Base-by-base conservation (phyloP, 148 eudicot species). In the Nepenthes mirabilis region DNA sequence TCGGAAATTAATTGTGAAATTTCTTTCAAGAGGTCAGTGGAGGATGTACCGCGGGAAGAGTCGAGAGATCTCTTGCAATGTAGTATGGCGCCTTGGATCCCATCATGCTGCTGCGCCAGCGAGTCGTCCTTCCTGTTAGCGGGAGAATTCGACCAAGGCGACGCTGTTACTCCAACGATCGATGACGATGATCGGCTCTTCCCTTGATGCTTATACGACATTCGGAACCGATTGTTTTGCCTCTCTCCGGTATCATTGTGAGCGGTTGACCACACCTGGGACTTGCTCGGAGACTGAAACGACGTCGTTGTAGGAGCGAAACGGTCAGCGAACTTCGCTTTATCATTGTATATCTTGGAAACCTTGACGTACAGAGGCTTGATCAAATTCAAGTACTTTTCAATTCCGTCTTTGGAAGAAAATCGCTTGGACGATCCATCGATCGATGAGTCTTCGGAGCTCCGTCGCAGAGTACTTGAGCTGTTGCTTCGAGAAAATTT, bases 1-100 rank as follows among this genome's bases (percentile, higher is more conserved):
- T 9, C 8, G 23, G 23, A 23, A 23, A 23, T 23, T 23, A 60
- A 32, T 9, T 12, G 33, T 1, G 9, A 6, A 35, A 11, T 61
- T 9, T 10, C 56, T 35, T 35, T 7, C 36, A 5, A 11, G 43
- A 50, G 6, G 6, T 14, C 5, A 60, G 33, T 36, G 12, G 37
- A 43, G 33, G 64, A 48, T 62, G 3, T 66, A 66, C 69, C 69
- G 49, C 49, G 9, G 37, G 73, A 49, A 37, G 81, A 77, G 47
- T 43, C 70, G 68, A 65, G 70, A 1, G 78, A 74, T 53, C 65
- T 76, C 51, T 83, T 83, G 70, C 88, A 83, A 33, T 83, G 81
- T n/a, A 80, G 71, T 33, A 83, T 80, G 7, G 88, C 88, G 66
- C 82, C 78, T 77, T 77, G 78, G 45, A 83, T 83, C 8, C 84